Percentiles rank a stretch among this genome's conserved stretches.
These are phyloP conservation scores for Lecanicillium sp. DNA, from an alignment of 2,329 filamentous ascomycete species.

Conservation along the genomic window DNA sequence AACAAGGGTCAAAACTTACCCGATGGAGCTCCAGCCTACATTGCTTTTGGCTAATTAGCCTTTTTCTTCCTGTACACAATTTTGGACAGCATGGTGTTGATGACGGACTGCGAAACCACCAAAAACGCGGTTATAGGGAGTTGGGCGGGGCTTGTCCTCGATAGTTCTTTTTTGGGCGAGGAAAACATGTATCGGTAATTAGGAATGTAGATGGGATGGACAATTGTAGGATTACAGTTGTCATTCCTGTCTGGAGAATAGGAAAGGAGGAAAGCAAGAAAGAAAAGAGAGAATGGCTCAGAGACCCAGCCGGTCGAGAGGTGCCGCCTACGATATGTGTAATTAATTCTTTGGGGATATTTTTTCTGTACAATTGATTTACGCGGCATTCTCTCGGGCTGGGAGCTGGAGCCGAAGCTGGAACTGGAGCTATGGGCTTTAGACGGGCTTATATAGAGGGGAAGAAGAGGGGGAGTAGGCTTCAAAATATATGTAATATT, in stretches of 20 bases:
- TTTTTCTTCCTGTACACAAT: neutral
- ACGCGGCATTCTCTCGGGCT: slow-evolving; percentile 4
- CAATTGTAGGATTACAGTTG: no score
- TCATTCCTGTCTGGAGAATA: neutral
- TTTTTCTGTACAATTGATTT: slow-evolving; percentile 10
- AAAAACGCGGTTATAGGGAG: neutral
- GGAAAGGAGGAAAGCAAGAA: neutral
- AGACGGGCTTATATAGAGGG: neutral
- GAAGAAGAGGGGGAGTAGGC: neutral
- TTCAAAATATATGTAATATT: no score
- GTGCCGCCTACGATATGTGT: slow-evolving; percentile 7
- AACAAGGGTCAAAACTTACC: no score
- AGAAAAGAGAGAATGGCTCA: neutral
- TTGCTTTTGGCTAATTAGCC: no score
- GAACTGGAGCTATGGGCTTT: no score
- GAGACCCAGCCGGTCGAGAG: slow-evolving; percentile 1
- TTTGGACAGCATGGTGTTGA: slow-evolving; percentile 8
- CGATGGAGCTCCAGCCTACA: no score
- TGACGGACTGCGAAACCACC: no score
- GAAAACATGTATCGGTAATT: slow-evolving; percentile 3
- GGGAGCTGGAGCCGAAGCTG: no score
- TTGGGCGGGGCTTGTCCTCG: slow-evolving; percentile 5
- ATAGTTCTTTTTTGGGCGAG: slow-evolving; percentile 5
- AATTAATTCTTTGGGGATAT: slow-evolving; percentile 5
- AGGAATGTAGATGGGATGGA: neutral